Evolutionary conservation across 2,329 filamentous ascomycete genomes (phyloP).

Genomic region (Trichoderma semiorbis): DNA sequence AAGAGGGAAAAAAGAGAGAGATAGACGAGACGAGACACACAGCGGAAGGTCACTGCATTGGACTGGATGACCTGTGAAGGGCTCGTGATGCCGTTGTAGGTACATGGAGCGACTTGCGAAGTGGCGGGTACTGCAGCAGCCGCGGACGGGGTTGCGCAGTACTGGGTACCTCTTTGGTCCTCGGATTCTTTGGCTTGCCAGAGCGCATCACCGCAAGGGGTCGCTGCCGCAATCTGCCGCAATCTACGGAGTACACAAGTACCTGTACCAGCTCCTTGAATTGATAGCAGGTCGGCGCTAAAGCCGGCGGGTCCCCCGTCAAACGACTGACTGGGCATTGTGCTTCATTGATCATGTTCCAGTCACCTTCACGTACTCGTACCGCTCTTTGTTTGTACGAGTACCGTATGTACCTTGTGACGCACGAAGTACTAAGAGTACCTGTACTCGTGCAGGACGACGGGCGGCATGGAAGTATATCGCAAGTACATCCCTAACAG

Average conservation of each 20-base stretch:
- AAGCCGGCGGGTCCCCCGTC: background rate
- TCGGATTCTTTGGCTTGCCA: background rate
- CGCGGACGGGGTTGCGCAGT: background rate
- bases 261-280: background rate
- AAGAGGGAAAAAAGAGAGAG: background rate
- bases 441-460: background rate
- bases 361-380: background rate
- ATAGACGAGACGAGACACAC: constrained; percentile 11
- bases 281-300: constrained; percentile 2
- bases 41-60: constrained; percentile 12
- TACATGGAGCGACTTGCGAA: background rate
- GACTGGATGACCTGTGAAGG: constrained; percentile 15
- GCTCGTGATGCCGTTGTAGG: constrained; percentile 16
- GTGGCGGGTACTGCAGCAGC: background rate
- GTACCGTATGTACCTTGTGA: background rate
- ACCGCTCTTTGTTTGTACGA: background rate
- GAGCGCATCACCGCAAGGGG: constrained; percentile 15
- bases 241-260: background rate
- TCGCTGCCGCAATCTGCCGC: background rate
- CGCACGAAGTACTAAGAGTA: background rate
- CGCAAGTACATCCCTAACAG: constrained; percentile 17
- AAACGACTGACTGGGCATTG: background rate
- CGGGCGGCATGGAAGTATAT: background rate
- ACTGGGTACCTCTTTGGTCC: background rate
- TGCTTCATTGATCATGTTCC: background rate